These are phyloP conservation scores for Collybia mongolica DNA, from an alignment of 768 basidiomycete species.

Conservation along the genomic window DNA sequence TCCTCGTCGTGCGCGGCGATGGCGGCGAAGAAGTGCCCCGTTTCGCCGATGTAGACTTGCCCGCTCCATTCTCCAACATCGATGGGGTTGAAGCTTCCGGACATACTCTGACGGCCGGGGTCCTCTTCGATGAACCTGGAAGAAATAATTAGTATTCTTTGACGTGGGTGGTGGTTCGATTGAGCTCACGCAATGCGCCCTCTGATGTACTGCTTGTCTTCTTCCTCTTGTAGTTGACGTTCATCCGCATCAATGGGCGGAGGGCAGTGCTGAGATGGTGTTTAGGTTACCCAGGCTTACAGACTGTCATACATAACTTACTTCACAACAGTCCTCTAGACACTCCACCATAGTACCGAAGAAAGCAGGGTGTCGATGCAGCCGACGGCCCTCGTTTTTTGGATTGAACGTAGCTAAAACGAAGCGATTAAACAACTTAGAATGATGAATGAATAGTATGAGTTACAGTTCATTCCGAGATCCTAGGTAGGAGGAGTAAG, in stretches of 20 bases:
- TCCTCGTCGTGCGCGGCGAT: conserved; percentile 45
- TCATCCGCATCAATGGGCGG: conserved; percentile 57
- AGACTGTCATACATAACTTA: conserved; percentile 13
- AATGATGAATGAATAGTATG: not conserved
- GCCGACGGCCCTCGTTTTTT: conserved; percentile 55
- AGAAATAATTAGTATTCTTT: not conserved
- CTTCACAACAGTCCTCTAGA: conserved; percentile 63
- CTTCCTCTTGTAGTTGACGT: conserved; percentile 45
- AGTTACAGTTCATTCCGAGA: conserved; percentile 54
- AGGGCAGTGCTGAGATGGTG: conserved; percentile 46
- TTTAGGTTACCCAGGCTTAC: not conserved
- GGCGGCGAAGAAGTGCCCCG: conserved; percentile 55
- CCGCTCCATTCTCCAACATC: conserved; percentile 67
- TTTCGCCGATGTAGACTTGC: conserved; percentile 56
- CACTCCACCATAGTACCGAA: conserved; percentile 59
- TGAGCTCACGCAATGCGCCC: conserved; percentile 47
- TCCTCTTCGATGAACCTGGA: conserved; percentile 57
- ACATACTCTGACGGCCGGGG: conserved; percentile 59
- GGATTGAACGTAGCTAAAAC: conserved; percentile 56
- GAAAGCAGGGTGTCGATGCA: conserved; percentile 65
- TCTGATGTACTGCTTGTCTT: conserved; percentile 52
- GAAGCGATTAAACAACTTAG: not conserved
- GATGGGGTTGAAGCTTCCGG: conserved; percentile 66
- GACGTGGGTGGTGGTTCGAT: not conserved
- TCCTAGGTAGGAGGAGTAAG: conserved; percentile 33